Evolutionary conservation across 768 basidiomycete genomes (phyloP), one percentile per base, ranked within the genome.

Genomic region (Cyclocybe aegerita): DNA sequence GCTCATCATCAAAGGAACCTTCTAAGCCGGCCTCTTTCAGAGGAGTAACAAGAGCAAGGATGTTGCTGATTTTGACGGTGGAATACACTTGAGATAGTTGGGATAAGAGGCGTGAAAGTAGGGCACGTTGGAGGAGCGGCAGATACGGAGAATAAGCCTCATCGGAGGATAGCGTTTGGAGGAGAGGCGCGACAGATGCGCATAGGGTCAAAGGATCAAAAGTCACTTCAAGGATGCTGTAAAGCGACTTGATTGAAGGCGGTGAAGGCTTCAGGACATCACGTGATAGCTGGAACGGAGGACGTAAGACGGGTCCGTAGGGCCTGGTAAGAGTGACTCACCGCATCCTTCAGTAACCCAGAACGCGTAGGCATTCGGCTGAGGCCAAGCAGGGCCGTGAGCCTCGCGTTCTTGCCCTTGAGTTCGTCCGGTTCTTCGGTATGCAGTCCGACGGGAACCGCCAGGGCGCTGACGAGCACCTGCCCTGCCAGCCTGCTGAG

Each of bases 51-150:
- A 99, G 84, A 14, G 82, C 75, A 39, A 92, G 77, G 39, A 98
- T 76, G 59, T 86, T 85, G 52, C 76, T 73, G 51, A 98, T 82
- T 56, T 83, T 86, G 73, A 98, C 85, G 9, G 88, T 84, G 29
- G 86, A 88, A 70, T 98, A 99, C 10, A 98, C 88, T 67, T 97
- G 89, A 1, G 92, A 87, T 34, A 99, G 85, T 65, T 96, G 92
- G 23, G 86, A 85, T 58, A 98, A 83, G 5, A 98, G 80, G 30
- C 93, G 88, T 3, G 93, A 93, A 55, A 98, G 85, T 12, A 97
- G 80, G 39, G 96, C 95, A 49, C 89, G 90, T 58, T 91, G 86
- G 52, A 98, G 82, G 50, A 94, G 88, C n/a, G 87, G 80, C 15
- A 94, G 81, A 70, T 97, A 98, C 1, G 87, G 83, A 0, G 87